A percentile compares a stretch with the other conserved stretches of the same genome.
These are phyloP conservation scores for Xylariaceae sp. DNA, from an alignment of 2,329 filamentous ascomycete genomes.

Conservation along the genomic window DNA sequence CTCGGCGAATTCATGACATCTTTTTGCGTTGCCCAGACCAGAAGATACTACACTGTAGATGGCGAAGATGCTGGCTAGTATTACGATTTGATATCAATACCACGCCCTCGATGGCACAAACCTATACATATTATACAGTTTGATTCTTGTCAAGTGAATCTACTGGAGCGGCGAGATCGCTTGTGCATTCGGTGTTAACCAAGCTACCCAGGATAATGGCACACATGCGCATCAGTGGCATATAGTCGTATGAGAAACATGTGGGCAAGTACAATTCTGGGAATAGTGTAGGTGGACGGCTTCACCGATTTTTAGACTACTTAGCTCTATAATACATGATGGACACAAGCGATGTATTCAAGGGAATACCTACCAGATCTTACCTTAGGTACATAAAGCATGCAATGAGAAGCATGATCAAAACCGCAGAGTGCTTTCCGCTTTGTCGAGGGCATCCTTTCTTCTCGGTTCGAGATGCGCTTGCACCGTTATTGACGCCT, in stretches of 20 bases:
- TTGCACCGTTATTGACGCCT: not conserved
- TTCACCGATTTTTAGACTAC: constrained; percentile 11
- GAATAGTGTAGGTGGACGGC: constrained; percentile 9
- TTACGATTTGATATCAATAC: no score
- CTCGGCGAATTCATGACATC: no score
- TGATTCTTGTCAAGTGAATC: constrained; percentile 12
- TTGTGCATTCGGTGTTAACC: constrained; percentile 16
- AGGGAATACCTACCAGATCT: constrained; percentile 5
- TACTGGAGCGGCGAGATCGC: constrained; percentile 11
- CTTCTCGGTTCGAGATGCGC: not conserved
- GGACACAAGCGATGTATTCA: not conserved
- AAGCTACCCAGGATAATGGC: constrained; percentile 6
- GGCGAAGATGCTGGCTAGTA: no score
- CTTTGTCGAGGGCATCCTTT: not conserved
- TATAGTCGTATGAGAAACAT: constrained; percentile 10
- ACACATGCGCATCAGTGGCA: not conserved
- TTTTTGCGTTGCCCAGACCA: no score
- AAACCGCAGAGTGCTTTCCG: not conserved
- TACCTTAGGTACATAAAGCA: constrained; percentile 6
- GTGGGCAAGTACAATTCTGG: constrained; percentile 4
- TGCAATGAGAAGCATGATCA: constrained; percentile 2
- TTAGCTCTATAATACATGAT: no score
- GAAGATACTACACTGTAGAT: no score
- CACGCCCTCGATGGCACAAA: no score
- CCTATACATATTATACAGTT: constrained; percentile 1